Conservation (phyloP, 192 early-diverging fungal genomes). For the Coemansia sp. region DNA sequence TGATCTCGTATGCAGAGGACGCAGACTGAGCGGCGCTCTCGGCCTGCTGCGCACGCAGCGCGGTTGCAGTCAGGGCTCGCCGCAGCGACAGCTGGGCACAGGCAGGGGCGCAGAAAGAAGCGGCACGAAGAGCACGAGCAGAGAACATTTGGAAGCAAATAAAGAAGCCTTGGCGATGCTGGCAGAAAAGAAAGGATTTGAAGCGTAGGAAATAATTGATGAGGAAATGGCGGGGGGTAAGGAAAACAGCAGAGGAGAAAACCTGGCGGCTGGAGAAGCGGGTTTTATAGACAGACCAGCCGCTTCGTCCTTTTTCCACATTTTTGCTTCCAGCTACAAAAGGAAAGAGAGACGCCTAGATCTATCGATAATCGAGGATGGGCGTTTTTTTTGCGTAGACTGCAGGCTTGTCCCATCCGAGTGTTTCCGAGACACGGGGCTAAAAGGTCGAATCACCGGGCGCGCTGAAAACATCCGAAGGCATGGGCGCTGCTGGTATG, state of each 20-base stretch:
- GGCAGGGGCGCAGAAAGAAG: slow-evolving; percentile 6
- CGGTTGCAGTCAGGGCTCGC: slow-evolving; percentile 15
- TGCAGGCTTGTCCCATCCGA: background rate
- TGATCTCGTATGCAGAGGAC: slow-evolving; percentile 14
- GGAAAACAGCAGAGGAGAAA: background rate
- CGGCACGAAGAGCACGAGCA: slow-evolving; percentile 8
- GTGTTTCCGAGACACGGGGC: slow-evolving; percentile 4
- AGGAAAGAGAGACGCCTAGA: background rate
- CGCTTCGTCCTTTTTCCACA: background rate
- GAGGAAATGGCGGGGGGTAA: background rate
- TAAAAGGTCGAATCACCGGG: background rate
- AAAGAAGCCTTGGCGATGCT: too few species aligned
- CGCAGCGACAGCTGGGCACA: slow-evolving; percentile 9
- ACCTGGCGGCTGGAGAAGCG: background rate
- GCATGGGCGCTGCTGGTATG: background rate
- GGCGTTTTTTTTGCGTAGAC: background rate
- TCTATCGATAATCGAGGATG: slow-evolving; percentile 2
- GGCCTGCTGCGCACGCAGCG: slow-evolving; percentile 14
- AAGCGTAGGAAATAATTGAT: background rate
- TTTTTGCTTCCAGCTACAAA: background rate
- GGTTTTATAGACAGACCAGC: slow-evolving; percentile 8
- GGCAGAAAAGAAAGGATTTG: background rate
- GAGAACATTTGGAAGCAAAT: slow-evolving; percentile 8
- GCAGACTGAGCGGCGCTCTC: slow-evolving; percentile 3
- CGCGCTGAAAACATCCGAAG: background rate